Percentiles rank a stretch among this genome's conserved stretches.
These are phyloP conservation scores for Auricularia heimuer DNA, from an alignment of 768 basidiomycete species.

Conservation along the genomic window DNA sequence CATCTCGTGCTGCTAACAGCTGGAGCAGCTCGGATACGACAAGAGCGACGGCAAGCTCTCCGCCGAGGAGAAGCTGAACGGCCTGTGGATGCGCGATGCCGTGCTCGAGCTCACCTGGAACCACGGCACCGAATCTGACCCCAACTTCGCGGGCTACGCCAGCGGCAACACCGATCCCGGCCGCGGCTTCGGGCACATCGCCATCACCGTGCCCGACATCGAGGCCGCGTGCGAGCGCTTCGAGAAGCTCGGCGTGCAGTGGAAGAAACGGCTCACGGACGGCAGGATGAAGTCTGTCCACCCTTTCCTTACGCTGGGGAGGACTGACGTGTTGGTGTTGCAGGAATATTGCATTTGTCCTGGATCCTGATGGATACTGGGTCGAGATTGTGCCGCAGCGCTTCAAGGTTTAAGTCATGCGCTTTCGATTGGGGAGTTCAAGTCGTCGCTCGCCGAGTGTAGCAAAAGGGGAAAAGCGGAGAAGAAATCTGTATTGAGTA, in stretches of 20 bases:
- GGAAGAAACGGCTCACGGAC: conserved; percentile 81
- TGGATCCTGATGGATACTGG: conserved; percentile 70
- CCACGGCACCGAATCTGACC: conserved; percentile 62
- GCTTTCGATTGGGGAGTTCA: background rate
- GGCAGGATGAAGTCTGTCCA: conserved; percentile 55
- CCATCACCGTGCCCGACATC: conserved; percentile 70
- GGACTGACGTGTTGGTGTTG: background rate
- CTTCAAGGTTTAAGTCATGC: background rate
- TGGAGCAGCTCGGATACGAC: conserved; percentile 52
- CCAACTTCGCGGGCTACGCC: conserved; percentile 70
- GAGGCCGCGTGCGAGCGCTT: conserved; percentile 77
- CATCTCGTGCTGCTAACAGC: background rate
- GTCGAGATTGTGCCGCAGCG: conserved; percentile 8
- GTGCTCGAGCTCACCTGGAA: background rate
- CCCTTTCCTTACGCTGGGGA: background rate
- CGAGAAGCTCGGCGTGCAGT: conserved; percentile 65
- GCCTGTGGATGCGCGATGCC: conserved; percentile 53
- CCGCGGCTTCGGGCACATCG: conserved; percentile 25
- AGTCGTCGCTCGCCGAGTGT: background rate
- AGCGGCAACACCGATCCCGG: conserved; percentile 81
- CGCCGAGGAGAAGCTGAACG: conserved; percentile 40
- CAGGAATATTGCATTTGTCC: conserved; percentile 63
- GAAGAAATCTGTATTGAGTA: no score
- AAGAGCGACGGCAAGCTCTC: conserved; percentile 42
- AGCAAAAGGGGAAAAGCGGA: background rate